Evolutionary conservation across 352 stramenopile species (phyloP), one percentile per base, ranked within the genome.

Genomic region (Phytophthora pistaciae): DNA sequence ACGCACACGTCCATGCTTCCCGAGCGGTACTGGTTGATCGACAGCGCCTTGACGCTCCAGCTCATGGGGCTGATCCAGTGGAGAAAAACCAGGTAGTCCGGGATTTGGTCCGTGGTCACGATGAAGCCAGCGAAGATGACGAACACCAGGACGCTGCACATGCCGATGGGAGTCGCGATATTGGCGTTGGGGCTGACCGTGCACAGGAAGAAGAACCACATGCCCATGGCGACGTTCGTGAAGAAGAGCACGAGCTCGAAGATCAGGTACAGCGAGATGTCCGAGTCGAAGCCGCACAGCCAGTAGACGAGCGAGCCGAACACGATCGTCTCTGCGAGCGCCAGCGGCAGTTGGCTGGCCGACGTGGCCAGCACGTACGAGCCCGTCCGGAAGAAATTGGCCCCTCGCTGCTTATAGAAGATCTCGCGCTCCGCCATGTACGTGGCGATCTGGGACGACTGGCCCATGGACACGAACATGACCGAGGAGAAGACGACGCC

Each of bases 341-440:
- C 46, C 60, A 87, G 59, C 27, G 80, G 65, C 10, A 85, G 66
- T 27, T 83, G 69, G 23, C 50, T 68, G 0, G 70, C 56, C 1
- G 56, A 68, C 4, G 46, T 77, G 10, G 73, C 83, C 29, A 94
- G 36, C 23, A 94, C 76, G 66, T 93, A 96, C 25, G 82, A 66
- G 18, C 78, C 76, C n/a, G 86, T 75, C 10, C 82, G 79, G 66
- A 86, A 93, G 65, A 94, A 94, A 67, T 94, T 93, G 3, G 79
- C 72, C 60, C 21, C 78, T 8, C 78, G 75, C 31, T 97, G 90
- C 56, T 94, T 96, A 81, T 96, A 95, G 75, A 92, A 97, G 20
- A 90, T 70, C 8, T 69, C 72, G 11, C 77, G 77, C 23, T 67
- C 70, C 14, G 87, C 75, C 53, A 95, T 90, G 61, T 95, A 86